A percentile compares a stretch with the other conserved stretches of the same genome.
Conservation (phyloP, 208 protist genomes). For the Perkinsela sp. region DNA sequence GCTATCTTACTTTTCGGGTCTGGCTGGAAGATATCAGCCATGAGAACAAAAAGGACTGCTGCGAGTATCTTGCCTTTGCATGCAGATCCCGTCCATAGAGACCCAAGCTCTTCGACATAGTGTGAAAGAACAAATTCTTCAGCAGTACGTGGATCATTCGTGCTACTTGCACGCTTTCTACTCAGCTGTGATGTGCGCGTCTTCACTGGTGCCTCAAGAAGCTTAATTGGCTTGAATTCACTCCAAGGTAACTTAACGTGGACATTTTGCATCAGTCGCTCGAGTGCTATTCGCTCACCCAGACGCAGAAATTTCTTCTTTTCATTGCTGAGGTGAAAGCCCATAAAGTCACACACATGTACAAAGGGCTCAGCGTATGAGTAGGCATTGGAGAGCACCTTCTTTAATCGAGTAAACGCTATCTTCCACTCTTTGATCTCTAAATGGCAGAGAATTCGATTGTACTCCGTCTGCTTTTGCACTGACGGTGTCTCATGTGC, state of each 20-base stretch:
- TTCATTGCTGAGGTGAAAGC: not conserved
- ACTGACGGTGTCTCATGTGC: not conserved
- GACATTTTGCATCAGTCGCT: not conserved
- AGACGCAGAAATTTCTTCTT: not conserved
- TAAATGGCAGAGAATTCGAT: not conserved
- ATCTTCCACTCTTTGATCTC: not conserved
- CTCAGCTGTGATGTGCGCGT: not conserved
- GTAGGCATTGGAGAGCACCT: not conserved
- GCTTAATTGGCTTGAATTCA: not conserved
- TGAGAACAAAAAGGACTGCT: not conserved
- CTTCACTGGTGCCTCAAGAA: not conserved
- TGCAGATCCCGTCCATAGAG: not conserved
- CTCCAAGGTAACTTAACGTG: not conserved
- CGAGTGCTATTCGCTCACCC: not conserved
- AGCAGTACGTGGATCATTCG: not conserved
- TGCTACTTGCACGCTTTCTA: not conserved
- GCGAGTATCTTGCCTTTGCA: not conserved
- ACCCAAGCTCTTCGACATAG: not conserved
- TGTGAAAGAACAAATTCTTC: not conserved
- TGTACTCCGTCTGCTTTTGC: not conserved
- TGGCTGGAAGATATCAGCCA: not conserved
- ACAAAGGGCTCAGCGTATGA: not conserved
- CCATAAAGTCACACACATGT: not conserved
- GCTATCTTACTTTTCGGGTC: not conserved
- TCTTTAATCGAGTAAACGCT: not conserved